These are phyloP conservation scores for Fusarium paranaense DNA, from an alignment of 2,329 filamentous ascomycete genomes.

Conservation along the genomic window DNA sequence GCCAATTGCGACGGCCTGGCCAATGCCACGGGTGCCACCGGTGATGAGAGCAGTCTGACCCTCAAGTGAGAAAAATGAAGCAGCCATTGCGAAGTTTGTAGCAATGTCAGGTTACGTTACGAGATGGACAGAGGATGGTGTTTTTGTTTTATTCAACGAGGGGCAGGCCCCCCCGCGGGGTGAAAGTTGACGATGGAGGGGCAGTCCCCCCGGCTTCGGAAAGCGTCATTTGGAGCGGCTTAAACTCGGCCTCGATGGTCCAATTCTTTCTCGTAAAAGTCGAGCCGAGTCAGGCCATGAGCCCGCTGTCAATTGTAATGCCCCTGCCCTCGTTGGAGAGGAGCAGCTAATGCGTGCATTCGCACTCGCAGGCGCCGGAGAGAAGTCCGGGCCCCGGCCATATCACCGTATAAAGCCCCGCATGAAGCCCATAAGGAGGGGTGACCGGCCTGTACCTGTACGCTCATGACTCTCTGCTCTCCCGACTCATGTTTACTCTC, in stretches of 20 bases:
- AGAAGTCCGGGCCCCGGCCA: slow-evolving; percentile 27
- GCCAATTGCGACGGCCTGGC: slow-evolving; percentile 66
- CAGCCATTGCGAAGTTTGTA: slow-evolving; percentile 46
- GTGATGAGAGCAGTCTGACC: slow-evolving; percentile 69
- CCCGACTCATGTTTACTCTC: background rate
- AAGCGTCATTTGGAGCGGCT: background rate
- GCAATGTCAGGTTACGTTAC: background rate
- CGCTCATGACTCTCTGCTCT: background rate
- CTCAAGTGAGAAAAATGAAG: slow-evolving; percentile 63
- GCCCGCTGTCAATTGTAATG: slow-evolving; percentile 1
- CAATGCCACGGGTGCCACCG: slow-evolving; percentile 69
- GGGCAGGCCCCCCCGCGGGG: slow-evolving; percentile 22
- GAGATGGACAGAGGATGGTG: background rate
- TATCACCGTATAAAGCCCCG: slow-evolving; percentile 11
- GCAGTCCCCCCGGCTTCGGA: background rate
- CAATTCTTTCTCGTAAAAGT: background rate
- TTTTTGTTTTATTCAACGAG: slow-evolving; percentile 15
- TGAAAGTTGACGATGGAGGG: slow-evolving; percentile 15
- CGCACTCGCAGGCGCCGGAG: slow-evolving; percentile 1
- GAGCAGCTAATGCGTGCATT: slow-evolving; percentile 1
- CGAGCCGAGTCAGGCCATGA: background rate
- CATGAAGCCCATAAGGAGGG: slow-evolving; percentile 11
- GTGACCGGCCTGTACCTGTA: slow-evolving; percentile 4
- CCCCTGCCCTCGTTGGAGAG: slow-evolving; percentile 3
- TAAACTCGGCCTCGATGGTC: slow-evolving; percentile 9